Base-by-base conservation (phyloP, 1,284 basidiomycete species). In the Cutaneotrichosporon cyanovorans region DNA sequence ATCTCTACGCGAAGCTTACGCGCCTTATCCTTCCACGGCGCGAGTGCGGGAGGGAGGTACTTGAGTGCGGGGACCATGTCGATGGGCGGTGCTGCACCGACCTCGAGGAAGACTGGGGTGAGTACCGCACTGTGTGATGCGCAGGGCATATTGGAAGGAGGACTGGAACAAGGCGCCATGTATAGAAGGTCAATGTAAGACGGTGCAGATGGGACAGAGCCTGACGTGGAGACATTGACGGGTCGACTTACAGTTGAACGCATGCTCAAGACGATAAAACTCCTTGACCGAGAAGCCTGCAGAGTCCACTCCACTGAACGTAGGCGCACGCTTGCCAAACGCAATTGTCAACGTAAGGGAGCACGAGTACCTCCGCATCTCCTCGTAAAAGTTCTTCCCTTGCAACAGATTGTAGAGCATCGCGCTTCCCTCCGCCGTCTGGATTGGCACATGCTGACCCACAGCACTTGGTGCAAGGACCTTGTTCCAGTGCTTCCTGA, bases 211-310 rank as follows among this genome's bases (percentile, higher is more conserved):
- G n/a, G n/a, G n/a, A n/a, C n/a, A n/a, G n/a, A n/a, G n/a, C n/a
- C n/a, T n/a, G n/a, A n/a, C n/a, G n/a, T n/a, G n/a, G n/a, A n/a
- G n/a, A n/a, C n/a, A n/a, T n/a, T n/a, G n/a, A n/a, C n/a, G n/a
- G n/a, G n/a, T n/a, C n/a, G n/a, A 31, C 45, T 37, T 20, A 46
- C 45, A 46, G 34, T 42, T 46, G 40, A 46, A 46, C 5, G 45
- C 45, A n/a, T 46, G 45, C 28, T 41, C 45, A 7, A 46, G 40
- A 9, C 45, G 39, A 35, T 46, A 46, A 18, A 46, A 46, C 45
- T 46, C 45, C 39, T 46, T 46, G 16, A 46, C 45, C 12, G 23
- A 40, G 40, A 46, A 46, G 10, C 45, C 45, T 0, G 19, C 45
- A 2, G 19, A 16, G 40, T 46, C 45, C n/a, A 32, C 21, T 3